Evolutionary conservation across 1,139 yeast genomes (phyloP).

Genomic region (Blastobotrys illinoisensis): DNA sequence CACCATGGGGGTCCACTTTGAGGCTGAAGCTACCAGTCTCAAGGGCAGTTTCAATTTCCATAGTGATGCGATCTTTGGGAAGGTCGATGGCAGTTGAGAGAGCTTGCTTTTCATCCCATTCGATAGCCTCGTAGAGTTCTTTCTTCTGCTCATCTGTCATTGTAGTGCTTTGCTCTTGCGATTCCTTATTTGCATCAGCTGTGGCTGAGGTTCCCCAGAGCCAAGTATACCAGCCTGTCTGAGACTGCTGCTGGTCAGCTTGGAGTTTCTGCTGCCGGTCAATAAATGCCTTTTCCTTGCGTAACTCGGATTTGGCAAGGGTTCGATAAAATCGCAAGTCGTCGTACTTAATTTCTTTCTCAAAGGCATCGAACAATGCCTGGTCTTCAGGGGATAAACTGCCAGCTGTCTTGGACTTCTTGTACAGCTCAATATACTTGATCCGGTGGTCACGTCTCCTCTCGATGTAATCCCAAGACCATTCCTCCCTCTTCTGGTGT

Average conservation of each 20-base stretch:
- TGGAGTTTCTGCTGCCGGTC: conserved; percentile 4
- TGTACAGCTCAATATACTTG: conserved; percentile 66
- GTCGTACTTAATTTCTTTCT: conserved; percentile 59
- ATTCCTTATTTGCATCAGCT: conserved; percentile 22
- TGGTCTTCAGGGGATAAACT: conserved; percentile 36
- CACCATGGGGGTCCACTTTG: conserved; percentile 34
- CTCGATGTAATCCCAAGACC: conserved; percentile 85
- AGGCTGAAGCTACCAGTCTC: conserved; percentile 74
- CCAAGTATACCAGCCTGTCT: conserved; percentile 33
- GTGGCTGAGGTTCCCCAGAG: conserved; percentile 30
- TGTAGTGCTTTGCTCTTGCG: conserved; percentile 23
- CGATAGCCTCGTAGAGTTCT: conserved; percentile 91
- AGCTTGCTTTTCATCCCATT: conserved; percentile 68
- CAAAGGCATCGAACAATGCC: conserved; percentile 46
- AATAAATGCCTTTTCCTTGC: conserved; percentile 41
- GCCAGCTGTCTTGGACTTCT: conserved; percentile 40
- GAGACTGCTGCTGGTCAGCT: conserved; percentile 8
- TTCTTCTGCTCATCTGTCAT: conserved; percentile 44
- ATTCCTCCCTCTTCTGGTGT: conserved; percentile 69
- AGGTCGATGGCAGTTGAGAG: conserved; percentile 51
- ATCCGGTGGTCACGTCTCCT: conserved; percentile 67
- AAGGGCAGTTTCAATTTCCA: conserved; percentile 63
- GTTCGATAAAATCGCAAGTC: conserved; percentile 84
- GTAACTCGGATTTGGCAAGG: conserved; percentile 60
- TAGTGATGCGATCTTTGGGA: conserved; percentile 66